phyloP scores from a whole-genome alignment of 2,329 filamentous ascomycete genomes.

The Neonectria faginata region DNA sequence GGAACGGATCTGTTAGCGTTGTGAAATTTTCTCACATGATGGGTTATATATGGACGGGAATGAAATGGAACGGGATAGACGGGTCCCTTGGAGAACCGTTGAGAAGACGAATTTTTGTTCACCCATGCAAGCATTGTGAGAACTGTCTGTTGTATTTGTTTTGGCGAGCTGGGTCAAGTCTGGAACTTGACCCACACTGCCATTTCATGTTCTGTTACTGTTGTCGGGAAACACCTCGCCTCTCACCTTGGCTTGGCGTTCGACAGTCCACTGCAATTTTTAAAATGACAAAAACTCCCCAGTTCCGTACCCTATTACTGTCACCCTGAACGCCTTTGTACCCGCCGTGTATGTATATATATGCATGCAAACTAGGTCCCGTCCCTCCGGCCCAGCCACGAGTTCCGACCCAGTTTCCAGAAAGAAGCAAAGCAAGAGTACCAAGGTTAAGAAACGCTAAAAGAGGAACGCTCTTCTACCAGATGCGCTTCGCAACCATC shows the following conservation, averaged over 20 bases:
- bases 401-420: constrained; percentile 17
- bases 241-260: background rate
- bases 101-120: background rate
- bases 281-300: constrained; percentile 1
- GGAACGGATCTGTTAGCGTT: constrained; percentile 30
- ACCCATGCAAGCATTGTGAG: background rate
- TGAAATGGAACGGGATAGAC: constrained; percentile 19
- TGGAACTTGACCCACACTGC: background rate
- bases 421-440: background rate
- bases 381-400: constrained; percentile 24
- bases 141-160: background rate
- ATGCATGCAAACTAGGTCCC: constrained; percentile 13
- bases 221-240: background rate
- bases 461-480: constrained; percentile 64
- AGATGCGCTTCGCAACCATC: constrained; percentile 97
- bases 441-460: background rate
- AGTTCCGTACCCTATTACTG: background rate
- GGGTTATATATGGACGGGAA: constrained; percentile 6
- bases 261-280: background rate
- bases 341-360: background rate
- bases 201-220: background rate
- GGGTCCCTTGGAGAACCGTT: constrained; percentile 1
- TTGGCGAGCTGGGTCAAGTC: background rate
- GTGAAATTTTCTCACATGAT: constrained; percentile 20
- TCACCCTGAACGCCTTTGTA: background rate